A percentile compares a stretch with the other conserved stretches of the same genome.
Evolutionary conservation across 2,329 filamentous ascomycete species (phyloP).

Genomic region (Diaporthe vexans): DNA sequence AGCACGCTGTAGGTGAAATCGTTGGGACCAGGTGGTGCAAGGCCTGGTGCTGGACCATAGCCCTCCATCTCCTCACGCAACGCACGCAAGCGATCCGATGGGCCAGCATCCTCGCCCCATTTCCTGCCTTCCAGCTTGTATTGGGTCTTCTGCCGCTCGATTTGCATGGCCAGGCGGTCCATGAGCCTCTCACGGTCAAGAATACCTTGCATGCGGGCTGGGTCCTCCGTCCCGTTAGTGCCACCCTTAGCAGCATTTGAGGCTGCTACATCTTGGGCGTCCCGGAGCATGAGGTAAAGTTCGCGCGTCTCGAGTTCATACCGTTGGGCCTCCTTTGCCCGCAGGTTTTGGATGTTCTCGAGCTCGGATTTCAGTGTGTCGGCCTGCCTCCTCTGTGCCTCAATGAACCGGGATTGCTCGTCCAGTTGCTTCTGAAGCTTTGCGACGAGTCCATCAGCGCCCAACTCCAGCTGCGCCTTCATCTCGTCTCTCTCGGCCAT

Average conservation of each 20-base stretch:
- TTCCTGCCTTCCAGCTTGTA: slow-evolving; percentile 95
- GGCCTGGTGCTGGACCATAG: slow-evolving; percentile 56
- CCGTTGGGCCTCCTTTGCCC: slow-evolving; percentile 91
- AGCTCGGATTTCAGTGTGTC: slow-evolving; percentile 92
- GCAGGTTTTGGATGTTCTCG: slow-evolving; percentile 85
- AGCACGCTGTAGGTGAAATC: slow-evolving; percentile 82
- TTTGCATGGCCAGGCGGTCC: slow-evolving; percentile 93
- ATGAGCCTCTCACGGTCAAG: slow-evolving; percentile 93
- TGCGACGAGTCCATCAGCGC: slow-evolving; percentile 91
- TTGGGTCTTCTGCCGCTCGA: slow-evolving; percentile 97
- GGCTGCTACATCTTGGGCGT: slow-evolving; percentile 95
- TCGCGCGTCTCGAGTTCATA: slow-evolving; percentile 97
- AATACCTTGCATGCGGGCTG: slow-evolving; percentile 88
- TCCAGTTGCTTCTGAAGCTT: slow-evolving; percentile 96
- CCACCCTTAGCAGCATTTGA: slow-evolving; percentile 78
- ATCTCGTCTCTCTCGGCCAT: slow-evolving; percentile 98
- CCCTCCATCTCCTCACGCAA: slow-evolving; percentile 95
- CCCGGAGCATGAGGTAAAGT: slow-evolving; percentile 96
- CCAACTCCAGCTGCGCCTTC: slow-evolving; percentile 87
- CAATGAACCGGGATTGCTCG: slow-evolving; percentile 91
- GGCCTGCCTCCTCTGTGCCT: slow-evolving; percentile 87
- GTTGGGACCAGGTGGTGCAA: slow-evolving; percentile 65
- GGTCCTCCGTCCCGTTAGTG: slow-evolving; percentile 72
- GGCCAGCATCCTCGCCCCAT: slow-evolving; percentile 85
- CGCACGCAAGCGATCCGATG: slow-evolving; percentile 92